Evolutionary conservation across 1,284 basidiomycete species (phyloP).

Genomic region (Mycosarcoma maydis): DNA sequence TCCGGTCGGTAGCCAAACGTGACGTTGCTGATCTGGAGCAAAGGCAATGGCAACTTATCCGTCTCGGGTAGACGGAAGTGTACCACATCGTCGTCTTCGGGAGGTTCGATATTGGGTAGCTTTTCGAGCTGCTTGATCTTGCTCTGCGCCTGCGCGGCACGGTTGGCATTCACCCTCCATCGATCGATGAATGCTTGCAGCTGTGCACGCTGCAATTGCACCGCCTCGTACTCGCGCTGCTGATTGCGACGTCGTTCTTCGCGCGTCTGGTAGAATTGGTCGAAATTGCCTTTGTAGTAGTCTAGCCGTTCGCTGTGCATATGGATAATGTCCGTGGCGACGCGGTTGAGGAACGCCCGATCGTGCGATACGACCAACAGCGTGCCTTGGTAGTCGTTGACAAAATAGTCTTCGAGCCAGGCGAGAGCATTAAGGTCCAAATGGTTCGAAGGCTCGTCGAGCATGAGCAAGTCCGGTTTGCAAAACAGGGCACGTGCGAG

Average conservation of each 20-base stretch:
- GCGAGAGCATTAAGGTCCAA: constrained; percentile 73
- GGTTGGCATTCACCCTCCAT: constrained; percentile 65
- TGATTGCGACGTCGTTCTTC: constrained; percentile 91
- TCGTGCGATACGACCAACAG: constrained; percentile 98
- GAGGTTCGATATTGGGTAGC: constrained; percentile 90
- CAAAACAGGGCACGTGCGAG: constrained; percentile 95
- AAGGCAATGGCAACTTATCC: constrained; percentile 89
- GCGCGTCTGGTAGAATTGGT: constrained; percentile 98
- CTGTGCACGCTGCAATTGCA: constrained; percentile 92
- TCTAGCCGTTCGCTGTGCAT: constrained; percentile 94
- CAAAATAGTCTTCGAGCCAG: constrained; percentile 75
- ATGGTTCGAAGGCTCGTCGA: constrained; percentile 85
- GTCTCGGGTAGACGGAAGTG: constrained; percentile 67
- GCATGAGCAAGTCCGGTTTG: constrained; percentile 71
- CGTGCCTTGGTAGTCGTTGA: constrained; percentile 86
- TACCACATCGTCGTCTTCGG: constrained; percentile 86
- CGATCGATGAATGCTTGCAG: constrained; percentile 88
- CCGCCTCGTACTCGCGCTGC: constrained; percentile 80
- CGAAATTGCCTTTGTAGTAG: constrained; percentile 98
- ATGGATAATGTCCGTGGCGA: constrained; percentile 97
- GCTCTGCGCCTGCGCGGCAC: constrained; percentile 80
- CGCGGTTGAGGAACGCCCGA: constrained; percentile 95
- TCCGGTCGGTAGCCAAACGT: constrained; percentile 89
- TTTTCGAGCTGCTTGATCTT: constrained; percentile 99
- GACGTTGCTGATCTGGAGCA: constrained; percentile 92